Percentiles rank a stretch among this genome's conserved stretches.
These are phyloP conservation scores for Penicillium brevicompactum DNA, from an alignment of 2,329 filamentous ascomycete genomes.

Conservation along the genomic window DNA sequence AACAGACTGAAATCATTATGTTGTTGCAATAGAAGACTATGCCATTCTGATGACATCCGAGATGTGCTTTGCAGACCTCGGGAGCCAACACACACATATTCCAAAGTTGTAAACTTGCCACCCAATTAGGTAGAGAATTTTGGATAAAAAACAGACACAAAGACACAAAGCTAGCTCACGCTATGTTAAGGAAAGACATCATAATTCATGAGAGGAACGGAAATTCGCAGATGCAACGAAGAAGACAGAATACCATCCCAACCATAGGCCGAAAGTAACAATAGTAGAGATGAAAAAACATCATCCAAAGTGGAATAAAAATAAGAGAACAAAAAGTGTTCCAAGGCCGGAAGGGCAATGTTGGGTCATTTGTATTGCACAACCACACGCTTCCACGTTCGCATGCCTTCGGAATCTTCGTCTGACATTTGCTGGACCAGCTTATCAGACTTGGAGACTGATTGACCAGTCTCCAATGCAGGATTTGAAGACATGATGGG, in stretches of 20 bases:
- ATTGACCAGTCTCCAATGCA: neutral
- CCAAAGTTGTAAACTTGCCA: neutral
- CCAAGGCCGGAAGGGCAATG: too few species aligned
- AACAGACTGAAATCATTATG: neutral
- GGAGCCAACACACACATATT: neutral
- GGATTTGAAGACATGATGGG: neutral
- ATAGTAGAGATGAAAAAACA: too few species aligned
- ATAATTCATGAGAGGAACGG: slow-evolving; percentile 8
- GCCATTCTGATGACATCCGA: neutral
- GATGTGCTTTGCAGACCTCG: neutral
- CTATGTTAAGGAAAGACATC: slow-evolving; percentile 10
- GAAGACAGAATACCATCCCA: neutral
- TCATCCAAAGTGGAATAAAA: neutral
- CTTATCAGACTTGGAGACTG: slow-evolving; percentile 33
- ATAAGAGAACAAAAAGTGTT: too few species aligned
- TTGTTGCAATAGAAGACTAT: neutral
- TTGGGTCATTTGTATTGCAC: slow-evolving; percentile 37
- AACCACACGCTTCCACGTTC: slow-evolving; percentile 38
- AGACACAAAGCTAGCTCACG: slow-evolving; percentile 1
- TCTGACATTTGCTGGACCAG: slow-evolving; percentile 35
- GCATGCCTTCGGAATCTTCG: slow-evolving; percentile 31
- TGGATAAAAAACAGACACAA: neutral
- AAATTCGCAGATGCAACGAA: neutral
- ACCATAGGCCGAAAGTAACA: too few species aligned
- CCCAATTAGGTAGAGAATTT: neutral